Base-by-base conservation (phyloP, 306 rosid genomes). In the Trifolium subterraneum region DNA sequence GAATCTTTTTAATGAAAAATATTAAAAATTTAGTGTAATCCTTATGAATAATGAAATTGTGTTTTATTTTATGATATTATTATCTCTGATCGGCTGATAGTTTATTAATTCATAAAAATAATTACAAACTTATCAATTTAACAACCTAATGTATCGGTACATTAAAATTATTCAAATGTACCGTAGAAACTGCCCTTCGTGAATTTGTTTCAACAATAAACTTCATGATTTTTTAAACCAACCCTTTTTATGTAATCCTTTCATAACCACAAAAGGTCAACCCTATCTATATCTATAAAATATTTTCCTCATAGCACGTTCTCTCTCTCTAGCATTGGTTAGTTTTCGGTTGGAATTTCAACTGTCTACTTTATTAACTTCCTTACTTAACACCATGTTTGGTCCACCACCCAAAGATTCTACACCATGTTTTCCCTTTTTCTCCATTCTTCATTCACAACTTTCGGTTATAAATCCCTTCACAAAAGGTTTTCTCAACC, bases 321-420 rank as follows among this genome's bases (percentile, higher is more conserved):
- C 48, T 35, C 67, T 25, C 76, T 68, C 80, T 63, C 71, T 51
- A 44, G 35, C 66, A 59, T 79, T 80, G 71, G 72, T 78, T 84
- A 76, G 74, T 78, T 84, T 78, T 78, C 80, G 39, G 88, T 81
- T 81, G 85, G 86, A 84, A 72, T 81, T 82, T 86, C 86, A 79
- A 83, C 81, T 61, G 78, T 82, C 66, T 81, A 74, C 78, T 82
- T 80, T 84, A 81, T 80, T 86, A 77, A 88, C 85, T 77, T 87
- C 84, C 84, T 68, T 72, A 69, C 83, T 71, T 70, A 72, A 75
- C 84, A 68, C 44, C 36, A 76, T 23, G 11, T 35, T 0, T 77
- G 88, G 80, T 85, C 97, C 96, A 85, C 88, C 29, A 66, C 9
- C 20, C 68, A 33, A 66, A 85, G 88, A 86, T 86, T 87, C 86